Evolutionary conservation across 2,329 filamentous ascomycete genomes (phyloP).

Genomic region (Tolypocladium guangdongense): DNA sequence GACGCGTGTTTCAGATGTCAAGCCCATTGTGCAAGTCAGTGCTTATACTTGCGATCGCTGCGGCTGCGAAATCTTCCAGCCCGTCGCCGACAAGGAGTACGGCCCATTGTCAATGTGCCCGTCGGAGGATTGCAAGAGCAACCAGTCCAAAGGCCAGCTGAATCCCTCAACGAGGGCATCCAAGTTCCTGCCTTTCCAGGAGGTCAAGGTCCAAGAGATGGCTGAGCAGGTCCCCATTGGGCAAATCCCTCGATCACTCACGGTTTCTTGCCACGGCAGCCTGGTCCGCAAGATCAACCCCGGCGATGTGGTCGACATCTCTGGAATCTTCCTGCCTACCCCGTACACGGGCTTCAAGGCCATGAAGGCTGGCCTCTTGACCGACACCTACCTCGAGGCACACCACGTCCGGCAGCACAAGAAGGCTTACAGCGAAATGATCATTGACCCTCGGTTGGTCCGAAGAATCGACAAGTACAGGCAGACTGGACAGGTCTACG

Average conservation of each 20-base stretch:
- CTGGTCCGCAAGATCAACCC: conserved; percentile 82
- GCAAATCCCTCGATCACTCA: conserved; percentile 87
- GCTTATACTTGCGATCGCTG: conserved; percentile 96
- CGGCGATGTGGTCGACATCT: conserved; percentile 87
- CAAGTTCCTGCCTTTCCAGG: conserved; percentile 95
- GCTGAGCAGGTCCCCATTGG: conserved; percentile 98
- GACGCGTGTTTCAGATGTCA: conserved; percentile 93
- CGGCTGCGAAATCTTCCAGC: conserved; percentile 95
- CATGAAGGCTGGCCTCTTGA: conserved; percentile 89
- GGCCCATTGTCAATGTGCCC: conserved; percentile 78
- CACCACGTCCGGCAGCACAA: conserved; percentile 94
- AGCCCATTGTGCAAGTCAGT: conserved; percentile 94
- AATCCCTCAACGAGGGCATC: conserved; percentile 92
- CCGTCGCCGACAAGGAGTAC: conserved; percentile 82
- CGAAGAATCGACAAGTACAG: conserved; percentile 78
- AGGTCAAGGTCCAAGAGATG: conserved; percentile 97
- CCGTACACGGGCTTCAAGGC: conserved; percentile 99
- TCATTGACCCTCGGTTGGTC: conserved; percentile 68
- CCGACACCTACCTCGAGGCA: conserved; percentile 92
- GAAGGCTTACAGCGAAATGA: conserved; percentile 91
- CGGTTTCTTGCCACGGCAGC: conserved; percentile 78
- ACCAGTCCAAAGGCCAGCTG: conserved; percentile 87
- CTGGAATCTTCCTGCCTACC: conserved; percentile 91
- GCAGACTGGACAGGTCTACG: conserved; percentile 84
- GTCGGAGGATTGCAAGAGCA: conserved; percentile 78